Evolutionary conservation across 495 filamentous ascomycete genomes (phyloP).

Genomic region (Daldinia childiae): DNA sequence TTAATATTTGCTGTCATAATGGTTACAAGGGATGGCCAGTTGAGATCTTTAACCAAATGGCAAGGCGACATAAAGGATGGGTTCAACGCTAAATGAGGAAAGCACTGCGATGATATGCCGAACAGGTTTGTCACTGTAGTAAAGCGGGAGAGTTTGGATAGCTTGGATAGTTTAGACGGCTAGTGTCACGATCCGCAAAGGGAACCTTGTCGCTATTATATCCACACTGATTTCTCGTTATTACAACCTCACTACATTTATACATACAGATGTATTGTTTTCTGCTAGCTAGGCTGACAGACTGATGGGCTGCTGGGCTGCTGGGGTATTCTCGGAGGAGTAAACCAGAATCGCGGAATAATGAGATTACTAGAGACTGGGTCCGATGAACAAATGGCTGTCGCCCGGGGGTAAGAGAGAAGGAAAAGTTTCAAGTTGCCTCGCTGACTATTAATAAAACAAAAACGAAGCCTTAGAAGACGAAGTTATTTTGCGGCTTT

Average conservation of each 20-base stretch:
- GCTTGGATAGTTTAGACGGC: no score
- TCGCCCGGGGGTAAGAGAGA: constrained; percentile 9
- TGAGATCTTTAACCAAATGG: constrained; percentile 24
- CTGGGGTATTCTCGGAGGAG: constrained; percentile 8
- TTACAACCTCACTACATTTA: constrained; percentile 1
- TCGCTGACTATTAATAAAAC: constrained; percentile 31
- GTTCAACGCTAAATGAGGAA: constrained; percentile 27
- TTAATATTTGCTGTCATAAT: constrained; percentile 37
- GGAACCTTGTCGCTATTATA: constrained; percentile 15
- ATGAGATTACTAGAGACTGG: constrained; percentile 29
- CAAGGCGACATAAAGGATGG: constrained; percentile 8
- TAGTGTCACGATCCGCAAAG: constrained; percentile 15
- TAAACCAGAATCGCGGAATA: constrained; percentile 21
- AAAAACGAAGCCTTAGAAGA: constrained; percentile 7
- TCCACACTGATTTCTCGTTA: constrained; percentile 15
- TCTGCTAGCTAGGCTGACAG: constrained; percentile 10
- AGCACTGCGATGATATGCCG: not conserved
- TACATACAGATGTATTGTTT: not conserved
- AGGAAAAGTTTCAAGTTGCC: constrained; percentile 9
- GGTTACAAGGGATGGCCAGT: constrained; percentile 15
- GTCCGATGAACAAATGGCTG: constrained; percentile 23
- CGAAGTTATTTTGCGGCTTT: not conserved
- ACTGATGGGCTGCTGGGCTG: constrained; percentile 16
- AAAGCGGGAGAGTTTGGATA: not conserved
- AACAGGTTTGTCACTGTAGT: not conserved